Evolutionary conservation across 257 asterid species (phyloP), one percentile per base, ranked within the genome.

Genomic region (Scutellaria barbata): DNA sequence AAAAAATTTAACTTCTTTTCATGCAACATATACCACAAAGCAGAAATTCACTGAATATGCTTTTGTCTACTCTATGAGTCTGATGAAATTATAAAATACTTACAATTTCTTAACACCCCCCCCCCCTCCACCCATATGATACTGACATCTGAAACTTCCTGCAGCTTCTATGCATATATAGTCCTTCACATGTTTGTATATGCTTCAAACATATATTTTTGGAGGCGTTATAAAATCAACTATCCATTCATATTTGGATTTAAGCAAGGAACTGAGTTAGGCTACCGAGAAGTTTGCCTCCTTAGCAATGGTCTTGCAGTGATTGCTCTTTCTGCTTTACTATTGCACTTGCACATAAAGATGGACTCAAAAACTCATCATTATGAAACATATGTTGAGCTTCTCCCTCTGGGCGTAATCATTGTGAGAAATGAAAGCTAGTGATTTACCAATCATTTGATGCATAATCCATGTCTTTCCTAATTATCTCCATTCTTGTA

Each of bases 171-270:
- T 63, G 80, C 82, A 33, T 91, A 85, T 76, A 80, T 85, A 66
- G 83, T 85, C 69, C 88, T 91, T 53, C 97, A 91, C 74, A 78
- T 87, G 95, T 81, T 89, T 74, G 74, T 89, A 53, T 91, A 91
- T 62, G 89, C 89, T 74, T 85, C 89, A 83, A 82, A 89, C 80
- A 80, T 85, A 76, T 91, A 87, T 77, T 89, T 89, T 79, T 89
- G 97, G 96, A 87, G 86, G 84, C 88, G 78, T 81, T 89, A 79
- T 88, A 85, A 77, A 82, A 89, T 91, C 89, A 91, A 91, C 85
- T 91, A 89, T 67, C 82, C 90, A 0, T 91, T 89, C 78, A 91
- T 91, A 81, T 91, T 91, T 78, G 96, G 90, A 76, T 89, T 91
- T 87, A 82, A 81, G 80, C 91, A 81, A 71, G 95, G 96, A 66